Evolutionary conservation across 2,329 filamentous ascomycete genomes (phyloP), one percentile per base, ranked within the genome.

Genomic region (Diaporthe aspalathi): DNA sequence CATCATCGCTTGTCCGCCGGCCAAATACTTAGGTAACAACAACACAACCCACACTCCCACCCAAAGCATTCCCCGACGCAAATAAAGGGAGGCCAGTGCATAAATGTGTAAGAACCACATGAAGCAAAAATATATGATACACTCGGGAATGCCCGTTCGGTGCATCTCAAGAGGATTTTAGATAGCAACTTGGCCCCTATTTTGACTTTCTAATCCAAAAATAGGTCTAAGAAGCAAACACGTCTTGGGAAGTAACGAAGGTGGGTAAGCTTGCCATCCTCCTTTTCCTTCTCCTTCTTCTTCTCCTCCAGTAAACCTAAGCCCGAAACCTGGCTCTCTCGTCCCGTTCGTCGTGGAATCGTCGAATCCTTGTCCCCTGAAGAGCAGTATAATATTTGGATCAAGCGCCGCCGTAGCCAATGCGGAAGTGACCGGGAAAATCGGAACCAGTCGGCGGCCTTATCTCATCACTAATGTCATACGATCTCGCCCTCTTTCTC

Each of bases 401-500:
- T 27, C 45, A 32, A 68, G 40, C 17, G 53, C 53, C 17, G 53
- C 53, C 40, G 53, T 56, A 40, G 66, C 52, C n/a, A 22, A n/a
- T 57, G 43, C 40, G 66, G 40, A 68, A 68, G 66, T 22, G 40
- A 68, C 53, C 38, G 52, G 29, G 40, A 35, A 57, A 27, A 38
- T 53, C 50, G 66, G 1, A 27, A 38, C 49, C n/a, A 45, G 24
- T 29, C 27, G n/a, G 29, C 2, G 40, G 22, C 22, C 47, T 52
- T 20, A 14, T 1, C 14, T 45, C 24, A 35, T 49, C 5, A 60
- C 40, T 53, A 71, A 40, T 35, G 76, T 81, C 77, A 81, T 78
- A 76, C 79, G 14, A 90, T 87, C 75, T 88, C 84, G 4, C 86
- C 88, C 62, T 88, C 87, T 43, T 87, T 83, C 75, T 91, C 89